Evolutionary conservation across 495 filamentous ascomycete species (phyloP), one percentile per base, ranked within the genome.

Genomic region (Penicillium coprophilum): DNA sequence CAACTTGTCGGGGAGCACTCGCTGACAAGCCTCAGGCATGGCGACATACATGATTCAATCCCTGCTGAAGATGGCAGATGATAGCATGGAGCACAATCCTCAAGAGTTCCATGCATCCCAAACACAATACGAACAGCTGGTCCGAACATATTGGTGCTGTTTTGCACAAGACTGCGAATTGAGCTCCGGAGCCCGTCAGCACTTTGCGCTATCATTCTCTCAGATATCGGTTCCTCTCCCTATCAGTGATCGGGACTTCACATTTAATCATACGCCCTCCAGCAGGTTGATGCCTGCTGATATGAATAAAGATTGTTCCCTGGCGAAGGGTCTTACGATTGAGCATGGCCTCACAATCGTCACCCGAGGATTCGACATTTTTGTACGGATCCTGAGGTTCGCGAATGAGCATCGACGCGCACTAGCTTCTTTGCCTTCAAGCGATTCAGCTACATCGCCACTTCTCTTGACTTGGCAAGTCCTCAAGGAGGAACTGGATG

Each of bases 1-100:
- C 15, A 8, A 31, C 30, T n/a, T 4, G 28, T n/a, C 6, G 20
- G 23, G 13, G 40, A 32, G 46, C 12, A 9, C 15, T 23, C 20
- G 39, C 15, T 41, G 11, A 40, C 23, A 36, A n/a, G 1, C 15
- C 20, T 19, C 52, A 76, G 73, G 74, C 24, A 77, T 77, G 74
- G 74, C 74, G 5, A 77, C 73, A 0, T 77, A 77, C 31, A 77
- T 77, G 74, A 73, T 77, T 17, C 74, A 77, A 46, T 76, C 74
- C 9, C 64, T 77, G 21, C 59, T 77, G 17, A 76, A 74, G 50
- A 77, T 67, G 47, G 66, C 74, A 28, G 74, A 77, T 47, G 74
- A 77, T 32, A 73, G 66, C 46, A 76, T 75, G 71, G 74, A 77
- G 44, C 68, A 76, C 38, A 65, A 61, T 41, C 68, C 74, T 13